A percentile compares a stretch with the other conserved stretches of the same genome.
phyloP scores from a whole-genome alignment of 176 grass and related monocot species.

The Lolium multiflorum region DNA sequence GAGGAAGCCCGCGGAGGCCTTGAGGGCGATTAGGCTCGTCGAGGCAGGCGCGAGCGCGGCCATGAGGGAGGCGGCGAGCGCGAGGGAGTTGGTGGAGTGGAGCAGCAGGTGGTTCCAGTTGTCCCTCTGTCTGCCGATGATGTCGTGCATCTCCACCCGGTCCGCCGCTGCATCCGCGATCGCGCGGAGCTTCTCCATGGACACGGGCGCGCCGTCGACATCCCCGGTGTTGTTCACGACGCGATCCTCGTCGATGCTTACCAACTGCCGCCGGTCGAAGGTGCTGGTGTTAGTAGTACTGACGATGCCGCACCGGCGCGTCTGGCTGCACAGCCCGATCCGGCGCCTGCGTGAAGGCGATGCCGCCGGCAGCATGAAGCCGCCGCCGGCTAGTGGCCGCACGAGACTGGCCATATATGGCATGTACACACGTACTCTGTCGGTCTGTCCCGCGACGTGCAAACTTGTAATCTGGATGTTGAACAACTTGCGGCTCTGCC shows the following conservation, averaged over 20 bases:
- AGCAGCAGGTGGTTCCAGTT: slow-evolving; percentile 84
- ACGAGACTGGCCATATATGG: slow-evolving; percentile 3
- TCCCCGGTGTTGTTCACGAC: background rate
- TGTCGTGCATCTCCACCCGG: slow-evolving; percentile 65
- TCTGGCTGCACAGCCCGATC: background rate
- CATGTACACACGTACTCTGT: background rate
- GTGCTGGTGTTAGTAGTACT: background rate
- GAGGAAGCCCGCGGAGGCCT: slow-evolving; percentile 31
- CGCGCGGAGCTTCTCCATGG: slow-evolving; percentile 46
- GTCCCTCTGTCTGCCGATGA: slow-evolving; percentile 63
- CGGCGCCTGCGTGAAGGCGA: background rate
- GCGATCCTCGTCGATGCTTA: background rate
- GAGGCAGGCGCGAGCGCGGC: slow-evolving; percentile 45
- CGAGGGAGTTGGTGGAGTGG: slow-evolving; percentile 62
- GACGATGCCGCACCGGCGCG: background rate
- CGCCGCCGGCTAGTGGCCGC: background rate
- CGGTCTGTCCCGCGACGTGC: background rate
- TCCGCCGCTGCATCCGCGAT: slow-evolving; percentile 58
- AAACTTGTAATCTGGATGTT: background rate
- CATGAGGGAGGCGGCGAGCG: slow-evolving; percentile 52
- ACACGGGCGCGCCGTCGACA: background rate
- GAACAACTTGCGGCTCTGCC: background rate
- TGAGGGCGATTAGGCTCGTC: slow-evolving; percentile 16
- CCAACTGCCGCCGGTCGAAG: background rate
- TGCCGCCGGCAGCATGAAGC: background rate